Conservation (phyloP, 306 rosid species). For the Fagus crenata region DNA sequence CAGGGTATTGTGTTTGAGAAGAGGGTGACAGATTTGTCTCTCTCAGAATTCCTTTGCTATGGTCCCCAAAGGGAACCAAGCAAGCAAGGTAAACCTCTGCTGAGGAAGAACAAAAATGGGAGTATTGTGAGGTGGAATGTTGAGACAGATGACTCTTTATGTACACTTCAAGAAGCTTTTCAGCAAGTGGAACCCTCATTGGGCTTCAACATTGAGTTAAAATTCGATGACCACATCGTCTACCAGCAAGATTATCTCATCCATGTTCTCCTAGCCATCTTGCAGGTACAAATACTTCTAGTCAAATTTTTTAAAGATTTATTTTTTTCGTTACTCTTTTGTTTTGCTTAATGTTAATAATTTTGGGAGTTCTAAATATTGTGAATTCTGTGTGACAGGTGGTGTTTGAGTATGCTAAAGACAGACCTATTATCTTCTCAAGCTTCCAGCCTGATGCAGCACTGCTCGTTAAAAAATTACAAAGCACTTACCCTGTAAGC, state of each 20-base stretch:
- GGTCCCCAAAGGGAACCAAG: constrained; percentile 52
- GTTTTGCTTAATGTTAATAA: background rate
- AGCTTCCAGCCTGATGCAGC: constrained; percentile 58
- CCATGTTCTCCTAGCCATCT: constrained; percentile 34
- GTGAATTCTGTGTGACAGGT: constrained; percentile 30
- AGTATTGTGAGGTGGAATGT: constrained; percentile 49
- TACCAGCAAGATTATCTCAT: constrained; percentile 38
- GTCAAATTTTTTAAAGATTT: background rate
- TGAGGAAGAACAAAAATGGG: constrained; percentile 50
- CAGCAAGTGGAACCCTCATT: constrained; percentile 44
- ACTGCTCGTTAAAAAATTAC: constrained; percentile 36
- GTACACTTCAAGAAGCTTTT: constrained; percentile 54
- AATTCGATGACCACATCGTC: constrained; percentile 52
- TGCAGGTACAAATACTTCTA: constrained; percentile 20
- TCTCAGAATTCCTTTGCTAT: constrained; percentile 46
- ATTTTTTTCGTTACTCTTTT: background rate
- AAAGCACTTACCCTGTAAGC: constrained; percentile 51
- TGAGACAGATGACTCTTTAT: constrained; percentile 47
- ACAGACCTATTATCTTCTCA: constrained; percentile 56
- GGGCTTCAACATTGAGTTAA: constrained; percentile 58
- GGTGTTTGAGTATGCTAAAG: constrained; percentile 40
- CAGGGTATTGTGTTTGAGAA: constrained; percentile 56
- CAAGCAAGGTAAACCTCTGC: constrained; percentile 37
- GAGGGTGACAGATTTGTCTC: constrained; percentile 45
- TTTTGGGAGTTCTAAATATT: background rate